Evolutionary conservation across 805 yeast species (phyloP).

Genomic region (Candida khao-thaluensis): DNA sequence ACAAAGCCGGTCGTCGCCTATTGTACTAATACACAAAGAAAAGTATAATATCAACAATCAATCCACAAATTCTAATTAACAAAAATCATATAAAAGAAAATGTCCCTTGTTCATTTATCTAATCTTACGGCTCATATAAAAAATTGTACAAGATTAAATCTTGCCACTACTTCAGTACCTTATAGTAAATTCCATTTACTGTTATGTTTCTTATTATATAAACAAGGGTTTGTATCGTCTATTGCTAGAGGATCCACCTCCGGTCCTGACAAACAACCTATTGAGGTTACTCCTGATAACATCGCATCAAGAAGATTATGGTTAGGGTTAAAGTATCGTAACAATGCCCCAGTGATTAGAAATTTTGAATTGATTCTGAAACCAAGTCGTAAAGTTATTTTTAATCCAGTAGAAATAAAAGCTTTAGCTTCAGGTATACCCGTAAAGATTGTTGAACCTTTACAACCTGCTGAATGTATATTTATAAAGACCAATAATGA

Average conservation of each 20-base stretch:
- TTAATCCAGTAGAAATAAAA: conserved; percentile 62
- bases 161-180: conserved; percentile 77
- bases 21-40: too few species aligned
- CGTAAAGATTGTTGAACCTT: conserved; percentile 72
- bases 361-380: conserved; percentile 73
- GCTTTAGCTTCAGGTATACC: conserved; percentile 73
- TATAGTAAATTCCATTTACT: conserved; percentile 80
- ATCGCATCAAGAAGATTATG: conserved; percentile 83
- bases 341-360: conserved; percentile 72
- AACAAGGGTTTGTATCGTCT: conserved; percentile 84
- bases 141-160: conserved; percentile 76
- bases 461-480: conserved; percentile 86
- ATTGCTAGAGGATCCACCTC: conserved; percentile 79
- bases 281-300: conserved; percentile 82
- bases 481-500: conserved; percentile 52
- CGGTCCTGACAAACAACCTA: conserved; percentile 80
- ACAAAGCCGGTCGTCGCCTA: too few species aligned
- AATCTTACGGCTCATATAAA: conserved; percentile 85
- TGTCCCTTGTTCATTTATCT: conserved; percentile 86
- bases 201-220: conserved; percentile 79
- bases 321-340: conserved; percentile 87
- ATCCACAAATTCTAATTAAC: too few species aligned
- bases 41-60: too few species aligned
- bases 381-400: conserved; percentile 75
- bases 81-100: too few species aligned